These are phyloP conservation scores for Cryptococcus sp. DNA, from an alignment of 1,284 basidiomycete species.

Conservation along the genomic window DNA sequence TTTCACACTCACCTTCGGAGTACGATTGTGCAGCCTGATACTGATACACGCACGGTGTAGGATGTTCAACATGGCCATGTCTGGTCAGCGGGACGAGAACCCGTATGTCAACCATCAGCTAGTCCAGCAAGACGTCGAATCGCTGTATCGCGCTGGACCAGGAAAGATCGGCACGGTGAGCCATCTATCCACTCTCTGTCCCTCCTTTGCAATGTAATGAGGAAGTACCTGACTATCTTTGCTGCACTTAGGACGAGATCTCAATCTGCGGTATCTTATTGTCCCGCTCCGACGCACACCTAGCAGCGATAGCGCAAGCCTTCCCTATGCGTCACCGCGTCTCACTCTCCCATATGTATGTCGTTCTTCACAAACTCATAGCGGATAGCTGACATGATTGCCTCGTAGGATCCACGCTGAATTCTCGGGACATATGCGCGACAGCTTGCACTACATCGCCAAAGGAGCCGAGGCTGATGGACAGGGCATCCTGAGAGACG, in stretches of 20 bases:
- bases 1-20: neutral
- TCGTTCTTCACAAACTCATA: neutral
- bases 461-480: slow-evolving; percentile 48
- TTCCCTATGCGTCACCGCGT: slow-evolving; percentile 45
- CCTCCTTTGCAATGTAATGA: neutral
- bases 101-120: slow-evolving; percentile 48
- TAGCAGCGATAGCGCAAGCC: slow-evolving; percentile 47
- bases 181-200: slow-evolving; percentile 2
- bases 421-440: slow-evolving; percentile 55
- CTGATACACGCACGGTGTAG: slow-evolving; percentile 14
- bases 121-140: slow-evolving; percentile 51
- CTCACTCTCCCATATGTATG: slow-evolving; percentile 43
- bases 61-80: slow-evolving; percentile 53
- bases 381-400: slow-evolving; percentile 1
- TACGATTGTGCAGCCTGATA: neutral
- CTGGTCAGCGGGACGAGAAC: slow-evolving; percentile 51
- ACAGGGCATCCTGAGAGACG: slow-evolving; percentile 49
- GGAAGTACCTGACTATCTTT: neutral
- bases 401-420: slow-evolving; percentile 44
- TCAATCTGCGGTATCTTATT: slow-evolving; percentile 52
- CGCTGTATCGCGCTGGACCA: slow-evolving; percentile 49
- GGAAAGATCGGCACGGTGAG: slow-evolving; percentile 53
- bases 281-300: slow-evolving; percentile 49
- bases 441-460: slow-evolving; percentile 48
- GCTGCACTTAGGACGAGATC: slow-evolving; percentile 48